Evolutionary conservation across 164 flowering plant genomes (phyloP), one percentile per base, ranked within the genome.

Genomic region (Tetrastigma voinierianum): DNA sequence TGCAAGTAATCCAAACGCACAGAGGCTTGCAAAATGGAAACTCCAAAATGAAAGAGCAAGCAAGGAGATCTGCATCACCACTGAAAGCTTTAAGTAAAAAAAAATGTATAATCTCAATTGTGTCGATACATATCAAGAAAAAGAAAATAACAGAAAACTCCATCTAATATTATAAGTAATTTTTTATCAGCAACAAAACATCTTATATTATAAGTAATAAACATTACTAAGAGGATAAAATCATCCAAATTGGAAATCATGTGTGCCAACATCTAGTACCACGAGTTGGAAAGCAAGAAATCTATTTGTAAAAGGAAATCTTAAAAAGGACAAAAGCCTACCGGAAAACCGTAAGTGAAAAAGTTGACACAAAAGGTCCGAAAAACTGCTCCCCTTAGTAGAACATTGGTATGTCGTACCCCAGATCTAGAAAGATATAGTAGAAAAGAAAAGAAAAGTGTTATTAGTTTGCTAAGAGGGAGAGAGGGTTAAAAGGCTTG

Each of bases 41-140:
- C 94, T 89, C 97, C 97, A 90, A 60, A 82, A 89, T 15, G 92
- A 86, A 66, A 90, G 90, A 58, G 87, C 97, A 59, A 89, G 71
- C 76, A 90, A 76, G 55, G 86, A 90, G 47, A 90, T 77, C 97
- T 90, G 97, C 59, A 77, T 75, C 71, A 74, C 43, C 71, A 70
- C 71, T 69, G 76, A 80, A 75, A 75, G 60, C 71, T 69, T 74
- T 66, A 75, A 46, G 32, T 25, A 25, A 25, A 25, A 25, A 25
- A 56, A 51, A 19, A 53, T 9, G n/a, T 10, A 21, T 15, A 11
- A 17, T 23, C 40, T 11, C 16, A 43, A 13, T 25, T 59, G 19
- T 11, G 46, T 12, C 44, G 17, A 18, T 10, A 44, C n/a, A 40
- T 40, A 14, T 44, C 45, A 17, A 59, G 20, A 43, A 21, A 4